These are phyloP conservation scores for Geoglossum cookeanum DNA, from an alignment of 2,329 filamentous ascomycete genomes.

Conservation along the genomic window DNA sequence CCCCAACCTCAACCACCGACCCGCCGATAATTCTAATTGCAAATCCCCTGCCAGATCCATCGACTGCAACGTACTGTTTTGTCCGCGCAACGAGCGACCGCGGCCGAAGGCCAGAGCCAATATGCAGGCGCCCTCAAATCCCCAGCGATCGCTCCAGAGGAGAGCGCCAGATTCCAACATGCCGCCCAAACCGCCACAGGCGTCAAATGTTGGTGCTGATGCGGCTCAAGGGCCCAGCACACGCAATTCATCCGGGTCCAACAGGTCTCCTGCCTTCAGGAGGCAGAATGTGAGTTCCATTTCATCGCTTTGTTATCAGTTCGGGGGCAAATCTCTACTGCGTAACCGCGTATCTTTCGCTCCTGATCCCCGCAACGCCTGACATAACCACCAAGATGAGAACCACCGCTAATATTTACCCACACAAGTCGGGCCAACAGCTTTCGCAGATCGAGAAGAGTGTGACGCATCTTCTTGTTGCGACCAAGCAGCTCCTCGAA, in stretches of 20 bases:
- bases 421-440: conserved; percentile 42
- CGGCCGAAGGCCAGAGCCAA: background rate
- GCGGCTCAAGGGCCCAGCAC: background rate
- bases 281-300: conserved; percentile 2
- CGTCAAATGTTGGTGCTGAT: background rate
- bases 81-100: background rate
- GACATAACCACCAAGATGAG: background rate
- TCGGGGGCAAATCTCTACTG: background rate
- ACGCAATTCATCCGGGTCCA: conserved; percentile 1
- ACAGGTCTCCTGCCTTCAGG: background rate
- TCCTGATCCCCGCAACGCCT: background rate
- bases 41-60: background rate
- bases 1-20: background rate
- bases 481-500: conserved; percentile 93
- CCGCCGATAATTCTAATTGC: background rate
- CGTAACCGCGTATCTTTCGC: background rate
- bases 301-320: background rate
- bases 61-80: background rate
- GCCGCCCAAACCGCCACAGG: background rate
- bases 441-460: conserved; percentile 98
- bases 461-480: conserved; percentile 90
- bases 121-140: conserved; percentile 5
- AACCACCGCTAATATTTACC: background rate
- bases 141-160: conserved; percentile 5
- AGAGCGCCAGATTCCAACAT: conserved; percentile 1